Evolutionary conservation across 2,329 filamentous ascomycete species (phyloP), one percentile per base, ranked within the genome.

Genomic region (Colletotrichum incanum): DNA sequence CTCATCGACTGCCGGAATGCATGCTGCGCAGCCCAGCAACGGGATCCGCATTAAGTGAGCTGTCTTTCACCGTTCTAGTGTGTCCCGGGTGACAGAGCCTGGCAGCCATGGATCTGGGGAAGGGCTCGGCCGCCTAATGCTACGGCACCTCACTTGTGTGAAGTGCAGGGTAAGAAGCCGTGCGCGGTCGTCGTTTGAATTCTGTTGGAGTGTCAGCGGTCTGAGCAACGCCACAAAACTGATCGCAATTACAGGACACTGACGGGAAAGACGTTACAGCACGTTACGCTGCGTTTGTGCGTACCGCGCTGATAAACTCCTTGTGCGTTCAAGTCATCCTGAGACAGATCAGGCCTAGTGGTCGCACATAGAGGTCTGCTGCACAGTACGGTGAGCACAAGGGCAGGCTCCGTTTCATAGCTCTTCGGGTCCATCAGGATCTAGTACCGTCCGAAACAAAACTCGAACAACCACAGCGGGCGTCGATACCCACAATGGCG

Each of bases 371-470:
- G 39, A 9, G 43, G 34, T 23, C 34, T 26, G n/a, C 28, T 59
- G 56, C 43, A 61, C 43, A 61, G 47, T 16, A 50, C 41, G 26
- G 56, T n/a, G 41, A 7, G 55, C 39, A 43, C 50, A 54, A 28
- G n/a, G 39, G 26, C n/a, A 31, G 20, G 49, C 59, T 31, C n/a
- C 43, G 65, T 63, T 68, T 55, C 69, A 69, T 60, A 58, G 45
- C 59, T 11, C 54, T 64, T 23, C 16, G 59, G 43, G 45, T 41
- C 59, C 50, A 55, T 47, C 39, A 64, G 43, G 54, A 54, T 64
- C 43, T 64, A 41, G 65, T 49, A 26, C 56, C 50, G 69, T 60
- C 65, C 58, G 65, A 72, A 64, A 69, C 69, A 60, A 69, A 34
- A 59, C 68, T 64, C 65, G 65, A 72, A 72, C 59, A 64, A 50